Percentiles rank a stretch among this genome's conserved stretches.
Conservation (phyloP, 2,329 filamentous ascomycete genomes). For the Aspergillus fumigatus region DNA sequence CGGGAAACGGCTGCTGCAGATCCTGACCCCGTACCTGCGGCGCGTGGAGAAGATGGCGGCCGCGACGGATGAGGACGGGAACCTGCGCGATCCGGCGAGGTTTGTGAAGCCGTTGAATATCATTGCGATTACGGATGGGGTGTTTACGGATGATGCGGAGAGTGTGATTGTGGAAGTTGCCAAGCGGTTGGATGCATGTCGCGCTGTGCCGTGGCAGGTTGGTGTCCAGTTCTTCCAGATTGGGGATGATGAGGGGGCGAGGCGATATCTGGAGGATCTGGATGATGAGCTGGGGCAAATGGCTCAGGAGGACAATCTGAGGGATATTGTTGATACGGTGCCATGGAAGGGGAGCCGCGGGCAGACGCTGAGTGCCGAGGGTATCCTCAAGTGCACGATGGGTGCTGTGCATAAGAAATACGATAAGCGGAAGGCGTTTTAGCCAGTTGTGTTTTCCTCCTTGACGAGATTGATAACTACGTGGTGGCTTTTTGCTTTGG, state of each 20-base stretch:
- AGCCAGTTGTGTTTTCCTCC: constrained; percentile 3
- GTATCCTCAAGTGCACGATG: constrained; percentile 76
- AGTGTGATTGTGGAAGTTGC: constrained; percentile 63
- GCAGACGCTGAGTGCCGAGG: constrained; percentile 58
- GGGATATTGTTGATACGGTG: constrained; percentile 91
- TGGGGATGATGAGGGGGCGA: constrained; percentile 65
- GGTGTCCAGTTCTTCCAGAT: constrained; percentile 97
- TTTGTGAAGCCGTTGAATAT: constrained; percentile 76
- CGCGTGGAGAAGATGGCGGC: constrained; percentile 45
- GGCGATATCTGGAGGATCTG: constrained; percentile 61
- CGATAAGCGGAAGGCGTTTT: constrained; percentile 44
- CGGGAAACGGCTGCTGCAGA: constrained; percentile 63
- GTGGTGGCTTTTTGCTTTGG: constrained; percentile 2
- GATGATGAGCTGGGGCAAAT: constrained; percentile 66
- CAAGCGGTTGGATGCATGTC: constrained; percentile 58
- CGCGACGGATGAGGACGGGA: constrained; percentile 34
- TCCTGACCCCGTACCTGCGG: constrained; percentile 68
- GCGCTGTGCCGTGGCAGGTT: constrained; percentile 68
- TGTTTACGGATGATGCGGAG: constrained; percentile 73
- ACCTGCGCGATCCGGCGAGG: constrained; percentile 17
- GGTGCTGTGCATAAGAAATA: constrained; percentile 67
- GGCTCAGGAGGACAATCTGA: constrained; percentile 44
- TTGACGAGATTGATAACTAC: constrained; percentile 6
- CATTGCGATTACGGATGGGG: constrained; percentile 89
- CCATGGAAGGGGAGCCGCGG: constrained; percentile 58